phyloP scores from a whole-genome alignment of 1,139 yeast genomes.

The Pneumocystis jirovecii region DNA sequence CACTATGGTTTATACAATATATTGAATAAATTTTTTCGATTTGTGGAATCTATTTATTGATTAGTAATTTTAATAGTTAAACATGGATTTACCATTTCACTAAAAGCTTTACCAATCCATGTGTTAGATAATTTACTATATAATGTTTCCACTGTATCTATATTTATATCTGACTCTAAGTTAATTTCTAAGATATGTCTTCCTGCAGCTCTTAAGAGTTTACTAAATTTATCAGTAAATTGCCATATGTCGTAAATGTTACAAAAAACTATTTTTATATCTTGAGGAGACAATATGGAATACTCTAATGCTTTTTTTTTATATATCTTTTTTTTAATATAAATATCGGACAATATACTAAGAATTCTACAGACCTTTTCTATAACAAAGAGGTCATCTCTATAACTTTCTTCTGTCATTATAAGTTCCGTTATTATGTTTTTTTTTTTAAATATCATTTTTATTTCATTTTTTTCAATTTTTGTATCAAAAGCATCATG shows the following conservation, averaged over 20 bases:
- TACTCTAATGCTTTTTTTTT: background rate
- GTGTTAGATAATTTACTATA: background rate
- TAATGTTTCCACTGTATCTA: background rate
- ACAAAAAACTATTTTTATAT: background rate
- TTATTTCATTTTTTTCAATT: background rate
- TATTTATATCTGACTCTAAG: background rate
- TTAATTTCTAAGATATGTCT: background rate
- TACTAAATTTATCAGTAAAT: background rate
- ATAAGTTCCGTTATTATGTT: background rate
- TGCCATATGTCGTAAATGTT: background rate
- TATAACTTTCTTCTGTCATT: background rate
- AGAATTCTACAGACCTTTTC: background rate
- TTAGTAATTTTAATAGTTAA: background rate
- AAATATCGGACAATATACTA: background rate
- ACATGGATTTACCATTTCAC: background rate
- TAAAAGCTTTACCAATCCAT: background rate
- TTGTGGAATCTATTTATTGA: slow-evolving; percentile 2
- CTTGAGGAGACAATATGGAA: background rate
- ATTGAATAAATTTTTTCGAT: slow-evolving; percentile 10
- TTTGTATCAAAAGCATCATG: background rate
- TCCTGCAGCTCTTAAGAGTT: background rate
- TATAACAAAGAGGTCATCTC: background rate
- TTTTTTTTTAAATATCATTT: background rate
- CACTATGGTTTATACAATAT: slow-evolving; percentile 11
- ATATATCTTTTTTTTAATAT: background rate